Conservation (phyloP, 2,329 filamentous ascomycete genomes). For the Cladobotryum mycophilum region DNA sequence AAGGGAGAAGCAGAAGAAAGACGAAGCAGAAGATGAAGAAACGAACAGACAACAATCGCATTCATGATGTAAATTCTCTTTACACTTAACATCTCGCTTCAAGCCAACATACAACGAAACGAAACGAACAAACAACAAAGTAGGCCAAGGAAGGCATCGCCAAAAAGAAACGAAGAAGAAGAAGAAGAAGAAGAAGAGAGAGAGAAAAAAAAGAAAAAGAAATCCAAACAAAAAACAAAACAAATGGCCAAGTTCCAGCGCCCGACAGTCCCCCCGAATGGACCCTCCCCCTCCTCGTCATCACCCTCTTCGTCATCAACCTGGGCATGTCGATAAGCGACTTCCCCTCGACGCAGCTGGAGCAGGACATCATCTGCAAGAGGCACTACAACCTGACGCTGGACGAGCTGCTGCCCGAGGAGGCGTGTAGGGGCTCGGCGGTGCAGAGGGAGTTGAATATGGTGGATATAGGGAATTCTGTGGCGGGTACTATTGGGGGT, state of each 20-base stretch:
- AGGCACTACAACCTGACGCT: slow-evolving; percentile 1
- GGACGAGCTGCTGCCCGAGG: slow-evolving; percentile 13
- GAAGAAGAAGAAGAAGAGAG: too few relatives aligned
- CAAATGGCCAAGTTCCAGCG: slow-evolving; percentile 4
- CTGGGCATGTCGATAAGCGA: slow-evolving; percentile 19
- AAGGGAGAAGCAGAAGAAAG: too few relatives aligned
- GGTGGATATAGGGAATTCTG: slow-evolving; percentile 16
- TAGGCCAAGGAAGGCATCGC: neutral
- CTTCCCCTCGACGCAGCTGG: slow-evolving; percentile 16
- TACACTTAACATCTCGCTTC: too few relatives aligned
- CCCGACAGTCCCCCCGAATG: slow-evolving; percentile 12
- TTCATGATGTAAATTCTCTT: too few relatives aligned
- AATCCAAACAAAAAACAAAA: too few relatives aligned
- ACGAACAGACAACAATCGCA: too few relatives aligned
- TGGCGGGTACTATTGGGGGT: slow-evolving; percentile 18
- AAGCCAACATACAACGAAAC: too few relatives aligned
- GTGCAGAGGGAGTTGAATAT: slow-evolving; percentile 20
- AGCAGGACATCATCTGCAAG: slow-evolving; percentile 22
- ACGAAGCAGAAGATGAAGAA: too few relatives aligned
- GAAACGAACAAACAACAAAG: neutral
- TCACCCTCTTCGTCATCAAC: slow-evolving; percentile 20
- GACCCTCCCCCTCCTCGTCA: slow-evolving; percentile 18
- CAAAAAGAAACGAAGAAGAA: neutral
- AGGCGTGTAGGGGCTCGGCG: slow-evolving; percentile 13
- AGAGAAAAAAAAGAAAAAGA: neutral